A percentile compares a stretch with the other conserved stretches of the same genome.
phyloP scores from a whole-genome alignment of 2,329 filamentous ascomycete genomes.

The Berkeleyomyces basicola region DNA sequence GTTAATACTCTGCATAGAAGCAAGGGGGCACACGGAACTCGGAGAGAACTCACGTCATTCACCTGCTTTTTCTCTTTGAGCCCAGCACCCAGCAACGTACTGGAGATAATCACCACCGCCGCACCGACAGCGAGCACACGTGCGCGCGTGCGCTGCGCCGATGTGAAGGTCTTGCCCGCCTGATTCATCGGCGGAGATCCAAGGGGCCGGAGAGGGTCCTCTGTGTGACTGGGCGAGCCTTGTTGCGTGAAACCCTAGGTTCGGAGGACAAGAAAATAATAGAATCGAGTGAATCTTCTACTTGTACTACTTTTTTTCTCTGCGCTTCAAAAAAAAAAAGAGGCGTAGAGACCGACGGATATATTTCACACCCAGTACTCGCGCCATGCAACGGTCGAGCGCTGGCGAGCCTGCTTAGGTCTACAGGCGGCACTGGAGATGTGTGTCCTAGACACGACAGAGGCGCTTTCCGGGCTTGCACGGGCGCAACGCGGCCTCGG shows the following conservation, averaged over 20 bases:
- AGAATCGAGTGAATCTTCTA: neutral
- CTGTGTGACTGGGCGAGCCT: neutral
- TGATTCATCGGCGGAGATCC: neutral
- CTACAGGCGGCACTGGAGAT: neutral
- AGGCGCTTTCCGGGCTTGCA: neutral
- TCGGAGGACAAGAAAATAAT: neutral
- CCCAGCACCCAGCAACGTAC: conserved; percentile 32
- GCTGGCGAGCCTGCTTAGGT: neutral
- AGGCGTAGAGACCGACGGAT: neutral
- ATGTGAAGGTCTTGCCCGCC: neutral
- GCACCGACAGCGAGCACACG: conserved; percentile 26
- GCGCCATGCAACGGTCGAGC: conserved; percentile 4
- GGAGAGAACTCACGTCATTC: conserved; percentile 22
- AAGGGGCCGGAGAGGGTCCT: too few species aligned
- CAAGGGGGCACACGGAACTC: neutral
- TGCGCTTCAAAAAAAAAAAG: neutral
- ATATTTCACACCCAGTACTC: conserved; percentile 9
- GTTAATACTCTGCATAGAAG: neutral
- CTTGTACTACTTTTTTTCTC: neutral
- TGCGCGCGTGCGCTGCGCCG: conserved; percentile 11
- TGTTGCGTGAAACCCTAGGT: neutral
- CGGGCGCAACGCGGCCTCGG: neutral
- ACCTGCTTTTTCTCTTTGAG: conserved; percentile 33
- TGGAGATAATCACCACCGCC: conserved; percentile 30
- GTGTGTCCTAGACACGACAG: neutral